Evolutionary conservation across 2,329 filamentous ascomycete genomes (phyloP), one percentile per base, ranked within the genome.

Genomic region (Colletotrichum tabaci): DNA sequence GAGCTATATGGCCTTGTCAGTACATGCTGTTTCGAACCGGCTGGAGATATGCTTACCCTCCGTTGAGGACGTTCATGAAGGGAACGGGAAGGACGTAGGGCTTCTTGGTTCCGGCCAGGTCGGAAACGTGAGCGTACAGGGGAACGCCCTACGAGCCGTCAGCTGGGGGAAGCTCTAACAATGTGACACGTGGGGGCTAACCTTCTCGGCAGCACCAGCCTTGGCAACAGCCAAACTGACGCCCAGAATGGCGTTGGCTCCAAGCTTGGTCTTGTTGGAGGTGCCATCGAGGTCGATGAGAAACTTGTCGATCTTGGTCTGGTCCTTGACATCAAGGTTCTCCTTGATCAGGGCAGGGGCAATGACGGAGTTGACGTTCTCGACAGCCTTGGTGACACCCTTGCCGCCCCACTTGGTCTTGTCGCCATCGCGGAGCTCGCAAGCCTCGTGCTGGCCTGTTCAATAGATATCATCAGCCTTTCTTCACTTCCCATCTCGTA

Each of bases 21-120:
- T n/a, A 38, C 16, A 18, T 63, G 18, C 38, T 46, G 52, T 4
- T 8, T n/a, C n/a, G 52, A 40, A 35, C 52, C 1, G 35, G 5
- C 16, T 16, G 2, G 35, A 46, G 18, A 35, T 16, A 52, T 26
- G 76, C 84, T 81, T 79, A 87, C 85, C 86, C 88, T 78, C 94
- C 94, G 85, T 97, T 97, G 77, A 97, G 89, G 82, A 97, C 94
- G 87, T 97, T 97, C 92, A 94, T 94, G 91, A 97, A 97, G 79
- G 94, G 94, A 77, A 96, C 94, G 74, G 94, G 94, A 47, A 97
- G 92, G 77, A 96, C 94, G 79, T 94, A 96, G 80, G 94, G 93
- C 90, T 96, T 95, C 91, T 96, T 95, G 84, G 93, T 96, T 77
- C 93, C 94, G 76, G 94, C 92, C 76, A 96, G 91, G 84, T 96